A percentile compares a stretch with the other conserved stretches of the same genome.
phyloP scores from a whole-genome alignment of 1,139 yeast genomes.

The Blastobotrys elegans region DNA sequence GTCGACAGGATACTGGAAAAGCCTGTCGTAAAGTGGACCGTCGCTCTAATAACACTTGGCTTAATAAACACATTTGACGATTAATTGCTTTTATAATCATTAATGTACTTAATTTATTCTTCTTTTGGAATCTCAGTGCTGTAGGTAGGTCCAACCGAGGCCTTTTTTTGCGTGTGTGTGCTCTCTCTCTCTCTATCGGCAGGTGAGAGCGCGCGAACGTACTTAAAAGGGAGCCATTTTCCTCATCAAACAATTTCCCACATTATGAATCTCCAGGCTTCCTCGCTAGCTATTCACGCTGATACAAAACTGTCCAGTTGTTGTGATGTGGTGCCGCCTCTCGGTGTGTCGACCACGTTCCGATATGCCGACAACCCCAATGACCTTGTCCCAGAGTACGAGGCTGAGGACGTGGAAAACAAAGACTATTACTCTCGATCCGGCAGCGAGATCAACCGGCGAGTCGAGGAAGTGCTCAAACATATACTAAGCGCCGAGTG shows the following conservation, averaged over 20 bases:
- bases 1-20: too few species aligned
- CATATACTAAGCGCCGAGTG: slow-evolving; percentile 49
- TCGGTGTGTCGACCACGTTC: slow-evolving; percentile 76
- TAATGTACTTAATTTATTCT: too few species aligned
- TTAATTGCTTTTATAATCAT: too few species aligned
- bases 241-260: too few species aligned
- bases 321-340: slow-evolving; percentile 69
- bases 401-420: slow-evolving; percentile 27
- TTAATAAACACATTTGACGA: neutral
- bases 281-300: neutral
- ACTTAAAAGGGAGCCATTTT: too few species aligned
- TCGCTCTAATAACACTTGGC: neutral
- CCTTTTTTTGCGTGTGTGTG: too few species aligned
- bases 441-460: slow-evolving; percentile 64
- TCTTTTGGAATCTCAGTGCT: too few species aligned
- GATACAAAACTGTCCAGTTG: slow-evolving; percentile 8
- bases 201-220: too few species aligned
- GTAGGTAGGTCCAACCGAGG: too few species aligned
- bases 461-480: slow-evolving; percentile 64
- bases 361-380: slow-evolving; percentile 58
- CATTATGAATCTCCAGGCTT: neutral
- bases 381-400: slow-evolving; percentile 35
- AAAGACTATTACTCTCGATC: slow-evolving; percentile 58
- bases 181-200: too few species aligned
- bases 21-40: neutral